These are phyloP conservation scores for Lepraria neglecta DNA, from an alignment of 495 filamentous ascomycete genomes.

Conservation along the genomic window DNA sequence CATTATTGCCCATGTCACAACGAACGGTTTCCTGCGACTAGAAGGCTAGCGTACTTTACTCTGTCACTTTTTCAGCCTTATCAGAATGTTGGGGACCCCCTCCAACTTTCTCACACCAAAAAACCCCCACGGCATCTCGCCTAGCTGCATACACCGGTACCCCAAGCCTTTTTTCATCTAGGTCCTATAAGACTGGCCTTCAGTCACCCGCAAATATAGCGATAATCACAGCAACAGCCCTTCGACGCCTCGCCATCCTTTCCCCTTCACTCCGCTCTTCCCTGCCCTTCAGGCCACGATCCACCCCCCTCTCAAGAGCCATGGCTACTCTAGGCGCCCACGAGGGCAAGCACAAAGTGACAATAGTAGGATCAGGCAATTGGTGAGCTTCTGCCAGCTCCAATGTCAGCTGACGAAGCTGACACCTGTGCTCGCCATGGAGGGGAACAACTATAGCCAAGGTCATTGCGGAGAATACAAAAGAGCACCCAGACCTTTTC, in stretches of 20 bases:
- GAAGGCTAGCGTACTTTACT: too few species aligned
- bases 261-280: neutral
- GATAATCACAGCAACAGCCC: neutral
- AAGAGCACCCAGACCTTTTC: constrained; percentile 69
- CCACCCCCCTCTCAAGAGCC: constrained; percentile 10
- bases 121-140: too few species aligned
- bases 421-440: constrained; percentile 19
- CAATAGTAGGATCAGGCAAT: constrained; percentile 91
- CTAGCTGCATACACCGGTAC: neutral
- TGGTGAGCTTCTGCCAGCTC: constrained; percentile 53
- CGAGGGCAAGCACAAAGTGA: constrained; percentile 81
- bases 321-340: constrained; percentile 43
- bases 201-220: neutral
- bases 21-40: too few species aligned
- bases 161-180: neutral
- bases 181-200: neutral
- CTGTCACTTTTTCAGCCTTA: too few species aligned
- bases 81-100: too few species aligned
- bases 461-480: constrained; percentile 88
- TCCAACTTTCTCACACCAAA: too few species aligned
- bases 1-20: too few species aligned
- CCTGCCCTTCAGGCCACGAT: neutral
- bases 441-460: constrained; percentile 97
- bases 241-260: constrained; percentile 15
- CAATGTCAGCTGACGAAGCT: constrained; percentile 10